Base-by-base conservation (phyloP, 1,284 basidiomycete genomes). In the Malassezia restricta region DNA sequence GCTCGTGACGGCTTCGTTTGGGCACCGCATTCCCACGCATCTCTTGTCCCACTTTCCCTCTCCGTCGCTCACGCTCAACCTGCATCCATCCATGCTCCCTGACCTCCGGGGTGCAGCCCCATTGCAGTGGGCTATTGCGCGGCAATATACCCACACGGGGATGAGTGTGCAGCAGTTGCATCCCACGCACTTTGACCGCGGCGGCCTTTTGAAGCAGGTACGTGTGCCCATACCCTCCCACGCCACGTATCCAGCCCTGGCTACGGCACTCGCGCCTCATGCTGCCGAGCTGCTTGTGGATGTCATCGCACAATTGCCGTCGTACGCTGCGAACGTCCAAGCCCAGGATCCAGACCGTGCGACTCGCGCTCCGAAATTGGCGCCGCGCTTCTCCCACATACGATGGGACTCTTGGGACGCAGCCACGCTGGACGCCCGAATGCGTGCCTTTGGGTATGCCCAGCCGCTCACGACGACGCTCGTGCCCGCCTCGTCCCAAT, bases 81-180 rank as follows among this genome's bases (percentile, higher is more conserved):
- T 96, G 4, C 92, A 98, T 66, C 90, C 91, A 0, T 92, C 88
- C 15, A 76, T 90, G 0, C 78, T 96, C 20, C 92, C 91, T 0
- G 75, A 78, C n/a, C 88, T 88, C 73, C 81, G 90, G 24, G 92
- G 92, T 0, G 83, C 92, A 0, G 87, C 90, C 1, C 92, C 91
- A 0, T 85, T 96, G 33, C 92, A 96, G 71, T 86, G 84, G 74
- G 79, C 85, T 0, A 77, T 98, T 35, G 56, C 65, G 8, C 39
- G 54, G 5, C n/a, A 42, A 6, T 33, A 56, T 20, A 8, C 6
- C 3, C 5, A 27, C 6, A 68, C 68, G 3, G 68, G 68, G 0
- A 56, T 68, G 0, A 58, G 49, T 8, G 58, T 71, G 2, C 68
- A 71, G 58, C 59, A 60, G 30, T 43, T 71, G 29, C 43, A 57